Evolutionary conservation across 208 protist species (phyloP), one percentile per base, ranked within the genome.

Genomic region (Kentomonas sorsogonicus): DNA sequence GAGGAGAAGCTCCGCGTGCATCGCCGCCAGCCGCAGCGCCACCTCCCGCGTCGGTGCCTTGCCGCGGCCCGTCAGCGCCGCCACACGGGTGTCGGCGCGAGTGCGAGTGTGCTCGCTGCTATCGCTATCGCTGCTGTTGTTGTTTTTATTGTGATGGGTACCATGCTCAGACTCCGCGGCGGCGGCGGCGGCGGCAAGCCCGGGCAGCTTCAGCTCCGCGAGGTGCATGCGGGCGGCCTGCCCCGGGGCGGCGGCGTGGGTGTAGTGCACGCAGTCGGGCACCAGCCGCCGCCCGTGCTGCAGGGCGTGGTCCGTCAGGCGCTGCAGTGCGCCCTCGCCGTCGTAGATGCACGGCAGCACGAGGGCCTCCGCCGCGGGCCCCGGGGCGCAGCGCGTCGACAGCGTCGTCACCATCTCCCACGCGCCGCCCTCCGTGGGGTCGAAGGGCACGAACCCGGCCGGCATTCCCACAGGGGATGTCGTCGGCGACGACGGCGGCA

Each of bases 1-100:
- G 23, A 89, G 59, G 26, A 91, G 68, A 39, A 94, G 63, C 60
- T 94, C 82, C 25, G 79, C 85, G 64, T 91, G 83, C 83, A 93
- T 93, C 5, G 77, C 72, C 2, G 86, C 86, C 20, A 93, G 74
- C 27, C 72, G 59, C n/a, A 80, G 33, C 10, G 86, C 81, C 38
- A 81, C 57, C 25, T 88, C 70, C 50, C 69, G 38, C n/a, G 69
- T 82, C 57, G 72, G 70, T 15, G 79, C 77, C 60, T 82, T 89
- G 0, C 86, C 84, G 36, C 59, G 61, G 0, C 77, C 82, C 6
- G 61, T 56, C 10, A 68, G 33, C 33, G 33, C 7, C 33, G 33
- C 33, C 33, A 15, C 7, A 11, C 33, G 33, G 33, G 5, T 36
- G 33, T 36, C 33, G 33, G 33, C 33, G 11, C 33, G 33, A 36